Percentiles rank a stretch among this genome's conserved stretches.
phyloP scores from a whole-genome alignment of 176 grass and related monocot species.

The Chrysopogon serrulatus region DNA sequence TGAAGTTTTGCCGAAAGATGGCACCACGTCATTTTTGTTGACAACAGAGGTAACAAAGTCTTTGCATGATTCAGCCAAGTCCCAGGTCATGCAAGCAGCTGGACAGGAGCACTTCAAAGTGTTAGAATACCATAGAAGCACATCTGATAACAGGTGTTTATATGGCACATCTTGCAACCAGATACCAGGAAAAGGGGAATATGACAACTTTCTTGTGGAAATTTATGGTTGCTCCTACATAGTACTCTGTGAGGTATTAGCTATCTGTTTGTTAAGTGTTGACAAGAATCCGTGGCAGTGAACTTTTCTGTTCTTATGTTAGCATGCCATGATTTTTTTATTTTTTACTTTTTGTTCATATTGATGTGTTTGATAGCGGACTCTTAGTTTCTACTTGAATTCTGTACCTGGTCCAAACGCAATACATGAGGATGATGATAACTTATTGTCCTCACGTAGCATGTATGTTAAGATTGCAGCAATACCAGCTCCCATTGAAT shows the following conservation, averaged over 20 bases:
- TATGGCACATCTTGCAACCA: not conserved
- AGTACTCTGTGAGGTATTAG: not conserved
- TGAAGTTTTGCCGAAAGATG: constrained; percentile 48
- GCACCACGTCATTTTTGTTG: constrained; percentile 49
- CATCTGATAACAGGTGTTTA: not conserved
- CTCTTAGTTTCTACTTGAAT: not conserved
- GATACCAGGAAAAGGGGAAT: not conserved
- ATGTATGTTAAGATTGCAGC: constrained; percentile 87
- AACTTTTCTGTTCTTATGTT: not conserved
- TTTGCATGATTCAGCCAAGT: constrained; percentile 55
- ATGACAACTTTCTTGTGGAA: not conserved
- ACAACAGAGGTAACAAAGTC: constrained; percentile 54
- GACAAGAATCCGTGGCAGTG: not conserved
- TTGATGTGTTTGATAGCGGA: not conserved
- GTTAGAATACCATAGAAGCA: not conserved
- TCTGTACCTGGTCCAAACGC: constrained; percentile 85
- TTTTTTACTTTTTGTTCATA: not conserved
- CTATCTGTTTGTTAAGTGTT: not conserved
- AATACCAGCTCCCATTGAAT: constrained; percentile 88
- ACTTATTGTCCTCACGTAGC: constrained; percentile 65
- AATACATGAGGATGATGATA: constrained; percentile 68
- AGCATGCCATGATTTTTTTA: not conserved
- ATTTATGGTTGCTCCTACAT: not conserved
- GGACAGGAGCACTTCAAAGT: constrained; percentile 9
- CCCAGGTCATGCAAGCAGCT: constrained; percentile 79